phyloP scores from a whole-genome alignment of 2,329 filamentous ascomycete species.

The Fusarium denticulatum region DNA sequence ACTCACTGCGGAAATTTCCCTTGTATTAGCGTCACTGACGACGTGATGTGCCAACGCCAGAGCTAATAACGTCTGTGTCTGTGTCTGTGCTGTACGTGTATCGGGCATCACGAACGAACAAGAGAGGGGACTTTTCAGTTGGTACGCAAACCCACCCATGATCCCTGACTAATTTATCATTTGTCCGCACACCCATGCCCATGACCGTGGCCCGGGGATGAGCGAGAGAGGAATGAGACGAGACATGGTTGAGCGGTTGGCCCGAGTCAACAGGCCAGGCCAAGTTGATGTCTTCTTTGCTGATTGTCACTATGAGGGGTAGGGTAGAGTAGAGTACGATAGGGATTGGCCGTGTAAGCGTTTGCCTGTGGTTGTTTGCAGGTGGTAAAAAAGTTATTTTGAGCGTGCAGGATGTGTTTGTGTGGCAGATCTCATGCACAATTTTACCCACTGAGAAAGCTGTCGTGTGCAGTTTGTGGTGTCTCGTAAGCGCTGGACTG shows the following conservation, averaged over 20 bases:
- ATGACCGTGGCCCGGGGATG: conserved; percentile 27
- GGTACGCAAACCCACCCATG: conserved; percentile 10
- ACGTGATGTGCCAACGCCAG: background rate
- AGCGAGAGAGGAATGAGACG: conserved; percentile 24
- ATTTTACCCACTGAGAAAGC: conserved; percentile 4
- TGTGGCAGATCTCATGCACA: conserved; percentile 23
- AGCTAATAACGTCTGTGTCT: background rate
- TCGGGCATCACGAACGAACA: conserved; percentile 1
- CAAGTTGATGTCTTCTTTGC: background rate
- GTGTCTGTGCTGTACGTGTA: background rate
- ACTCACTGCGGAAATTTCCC: conserved; percentile 23
- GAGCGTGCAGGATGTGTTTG: conserved; percentile 2
- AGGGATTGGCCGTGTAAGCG: conserved; percentile 29
- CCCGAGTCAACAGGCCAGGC: conserved; percentile 11
- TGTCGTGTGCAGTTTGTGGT: conserved; percentile 8
- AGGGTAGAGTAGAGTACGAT: conserved; percentile 23
- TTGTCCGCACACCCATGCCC: conserved; percentile 20
- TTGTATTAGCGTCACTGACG: conserved; percentile 8
- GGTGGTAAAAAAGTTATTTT: background rate
- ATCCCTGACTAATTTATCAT: conserved; percentile 37
- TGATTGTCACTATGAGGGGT: conserved; percentile 17
- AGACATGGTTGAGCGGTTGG: conserved; percentile 15
- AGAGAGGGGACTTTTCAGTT: background rate
- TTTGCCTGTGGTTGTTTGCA: conserved; percentile 4
- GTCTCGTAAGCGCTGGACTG: conserved; percentile 7